A percentile compares a stretch with the other conserved stretches of the same genome.
phyloP scores from a whole-genome alignment of 1,284 basidiomycete species.

The Austroboletus novae-zelandiae region DNA sequence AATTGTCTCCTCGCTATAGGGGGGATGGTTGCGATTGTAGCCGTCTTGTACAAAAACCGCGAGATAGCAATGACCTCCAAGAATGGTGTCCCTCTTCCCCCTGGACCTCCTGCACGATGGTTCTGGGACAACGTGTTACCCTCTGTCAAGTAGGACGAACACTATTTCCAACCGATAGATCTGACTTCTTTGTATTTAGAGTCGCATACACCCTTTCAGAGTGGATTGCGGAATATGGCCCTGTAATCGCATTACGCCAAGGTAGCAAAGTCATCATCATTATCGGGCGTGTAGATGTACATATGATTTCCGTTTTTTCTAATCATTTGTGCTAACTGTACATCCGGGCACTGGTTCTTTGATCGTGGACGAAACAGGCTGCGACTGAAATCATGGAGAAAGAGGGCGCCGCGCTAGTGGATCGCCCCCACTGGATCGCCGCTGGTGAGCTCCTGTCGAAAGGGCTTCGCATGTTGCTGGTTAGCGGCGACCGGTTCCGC shows the following conservation, averaged over 20 bases:
- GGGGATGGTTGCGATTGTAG: not conserved
- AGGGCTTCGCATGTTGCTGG: constrained; percentile 23
- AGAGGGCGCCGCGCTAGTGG: constrained; percentile 28
- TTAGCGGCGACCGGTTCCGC: constrained; percentile 27
- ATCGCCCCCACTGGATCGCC: constrained; percentile 33
- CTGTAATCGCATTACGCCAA: constrained; percentile 29
- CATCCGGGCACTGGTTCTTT: too few relatives aligned
- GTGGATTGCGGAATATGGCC: constrained; percentile 34
- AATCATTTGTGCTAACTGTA: too few relatives aligned
- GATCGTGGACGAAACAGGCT: constrained; percentile 14
- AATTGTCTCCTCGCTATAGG: too few relatives aligned
- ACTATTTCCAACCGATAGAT: not conserved
- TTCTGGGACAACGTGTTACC: constrained; percentile 27
- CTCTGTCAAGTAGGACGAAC: constrained; percentile 13
- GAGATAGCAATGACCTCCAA: not conserved
- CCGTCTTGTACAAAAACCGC: constrained; percentile 1
- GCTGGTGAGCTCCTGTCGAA: constrained; percentile 28
- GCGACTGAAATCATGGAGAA: constrained; percentile 37
- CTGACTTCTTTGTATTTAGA: constrained; percentile 3
- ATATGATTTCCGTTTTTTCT: not conserved
- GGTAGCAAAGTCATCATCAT: constrained; percentile 28
- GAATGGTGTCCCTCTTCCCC: constrained; percentile 21
- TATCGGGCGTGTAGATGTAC: constrained; percentile 34
- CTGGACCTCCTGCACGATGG: constrained; percentile 26
- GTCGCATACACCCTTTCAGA: constrained; percentile 16